These are phyloP conservation scores for Gossypium stocksii DNA, from an alignment of 345 rosid species.

Conservation along the genomic window DNA sequence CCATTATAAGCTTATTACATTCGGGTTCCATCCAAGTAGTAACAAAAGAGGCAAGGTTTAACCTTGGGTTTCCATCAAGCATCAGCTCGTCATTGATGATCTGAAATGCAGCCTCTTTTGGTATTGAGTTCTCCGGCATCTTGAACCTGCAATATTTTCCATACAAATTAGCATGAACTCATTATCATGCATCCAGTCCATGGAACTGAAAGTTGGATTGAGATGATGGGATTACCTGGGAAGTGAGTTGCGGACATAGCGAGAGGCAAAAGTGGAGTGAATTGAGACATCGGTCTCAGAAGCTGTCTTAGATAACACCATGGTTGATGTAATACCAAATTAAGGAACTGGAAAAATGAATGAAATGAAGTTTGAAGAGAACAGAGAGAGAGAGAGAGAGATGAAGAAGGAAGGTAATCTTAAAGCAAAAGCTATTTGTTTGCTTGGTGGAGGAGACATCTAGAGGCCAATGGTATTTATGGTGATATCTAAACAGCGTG, in stretches of 20 bases:
- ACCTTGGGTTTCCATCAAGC: slow-evolving; percentile 91
- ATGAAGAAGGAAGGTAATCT: not conserved
- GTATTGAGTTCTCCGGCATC: slow-evolving; percentile 82
- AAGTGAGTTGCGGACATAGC: slow-evolving; percentile 57
- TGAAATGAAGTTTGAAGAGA: too few species aligned
- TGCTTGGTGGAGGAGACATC: not conserved
- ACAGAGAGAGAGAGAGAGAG: not conserved
- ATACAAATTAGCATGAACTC: not conserved
- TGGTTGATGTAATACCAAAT: not conserved
- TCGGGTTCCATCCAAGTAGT: slow-evolving; percentile 99
- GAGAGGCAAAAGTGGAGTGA: slow-evolving; percentile 70
- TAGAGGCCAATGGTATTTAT: not conserved
- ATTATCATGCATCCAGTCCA: not conserved
- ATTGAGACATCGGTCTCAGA: slow-evolving; percentile 50
- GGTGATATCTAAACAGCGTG: not conserved
- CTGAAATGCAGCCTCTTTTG: slow-evolving; percentile 94
- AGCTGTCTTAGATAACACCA: slow-evolving; percentile 51
- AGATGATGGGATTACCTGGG: slow-evolving; percentile 35
- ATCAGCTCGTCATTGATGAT: slow-evolving; percentile 80
- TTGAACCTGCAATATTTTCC: slow-evolving; percentile 39
- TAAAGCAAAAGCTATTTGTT: not conserved
- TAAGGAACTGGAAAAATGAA: too few species aligned
- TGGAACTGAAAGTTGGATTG: not conserved
- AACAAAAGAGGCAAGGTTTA: slow-evolving; percentile 86
- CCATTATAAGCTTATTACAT: slow-evolving; percentile 92